These are phyloP conservation scores for Collybia mongolica DNA, from an alignment of 768 basidiomycete species.

Conservation along the genomic window DNA sequence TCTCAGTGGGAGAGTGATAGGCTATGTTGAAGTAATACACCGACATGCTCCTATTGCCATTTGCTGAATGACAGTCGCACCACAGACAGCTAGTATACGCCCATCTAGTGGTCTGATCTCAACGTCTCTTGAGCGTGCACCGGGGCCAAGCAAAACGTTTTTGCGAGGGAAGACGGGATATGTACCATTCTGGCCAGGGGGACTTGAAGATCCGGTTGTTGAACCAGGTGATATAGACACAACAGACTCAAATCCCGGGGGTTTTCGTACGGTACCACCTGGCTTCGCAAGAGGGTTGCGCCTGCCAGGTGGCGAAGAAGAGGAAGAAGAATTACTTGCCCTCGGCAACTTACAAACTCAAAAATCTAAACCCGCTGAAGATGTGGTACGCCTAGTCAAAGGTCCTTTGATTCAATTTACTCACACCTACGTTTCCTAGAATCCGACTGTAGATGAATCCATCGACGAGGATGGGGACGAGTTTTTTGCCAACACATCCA, in stretches of 20 bases:
- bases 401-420: background rate
- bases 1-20: slow-evolving; percentile 75
- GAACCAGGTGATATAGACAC: slow-evolving; percentile 28
- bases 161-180: slow-evolving; percentile 93
- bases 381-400: slow-evolving; percentile 14
- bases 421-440: slow-evolving; percentile 7
- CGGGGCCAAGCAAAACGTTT: slow-evolving; percentile 76
- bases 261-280: slow-evolving; percentile 73
- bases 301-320: slow-evolving; percentile 53
- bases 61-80: slow-evolving; percentile 2
- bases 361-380: slow-evolving; percentile 5
- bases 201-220: slow-evolving; percentile 65
- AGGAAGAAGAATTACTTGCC: slow-evolving; percentile 37
- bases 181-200: slow-evolving; percentile 94
- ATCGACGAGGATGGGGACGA: slow-evolving; percentile 14
- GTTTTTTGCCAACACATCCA: slow-evolving; percentile 17
- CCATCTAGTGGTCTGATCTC: slow-evolving; percentile 76
- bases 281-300: slow-evolving; percentile 81
- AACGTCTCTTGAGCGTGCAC: slow-evolving; percentile 82
- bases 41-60: slow-evolving; percentile 1
- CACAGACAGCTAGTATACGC: slow-evolving; percentile 53
- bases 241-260: slow-evolving; percentile 33
- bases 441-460: slow-evolving; percentile 5
- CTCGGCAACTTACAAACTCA: slow-evolving; percentile 21
- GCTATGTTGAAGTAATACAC: slow-evolving; percentile 72